Base-by-base conservation (phyloP, 306 rosid species). In the Senna siamea region DNA sequence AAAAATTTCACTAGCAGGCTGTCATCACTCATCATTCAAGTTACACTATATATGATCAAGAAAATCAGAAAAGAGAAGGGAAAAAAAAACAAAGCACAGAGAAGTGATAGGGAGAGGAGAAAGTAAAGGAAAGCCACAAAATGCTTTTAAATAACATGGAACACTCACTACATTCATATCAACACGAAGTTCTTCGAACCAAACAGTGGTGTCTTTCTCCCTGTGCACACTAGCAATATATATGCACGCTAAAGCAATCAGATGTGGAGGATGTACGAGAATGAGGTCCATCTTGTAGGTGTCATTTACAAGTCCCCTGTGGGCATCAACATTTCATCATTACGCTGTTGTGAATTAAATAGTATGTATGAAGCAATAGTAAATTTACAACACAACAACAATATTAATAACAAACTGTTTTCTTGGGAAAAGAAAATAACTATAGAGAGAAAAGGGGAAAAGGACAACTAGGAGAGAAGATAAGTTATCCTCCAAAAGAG, bases 211-310 rank as follows among this genome's bases (percentile, higher is more conserved):
- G 69, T 93, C 97, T 73, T 88, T 93, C 4, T 93, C 97, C 80
- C 81, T 78, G 48, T 83, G 84, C 7, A 88, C 98, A 28, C 97
- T 93, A 30, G 93, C 96, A 69, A 91, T 91, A 77, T 89, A 91
- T 77, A 93, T 84, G 89, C 98, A 89, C 62, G 98, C 98, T 77
- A 93, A 82, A 78, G 97, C 96, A 70, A 93, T 89, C 82, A 91
- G 87, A 82, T 93, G 97, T 10, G 98, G 98, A 63, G 98, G 91
- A 78, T 93, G 92, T 30, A 93, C 91, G 58, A 93, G 98, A 65
- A 90, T 82, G 41, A 93, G 94, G 80, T 93, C 98, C 96, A 91
- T 91, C 92, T 84, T 93, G 94, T 93, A 93, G 14, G 96, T 93
- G 78, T 91, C 98, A 74, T 93, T 93, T 72, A 93, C 83, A 69